Evolutionary conservation across 1,284 basidiomycete genomes (phyloP), one percentile per base, ranked within the genome.

Genomic region (Ganoderma lucidum): DNA sequence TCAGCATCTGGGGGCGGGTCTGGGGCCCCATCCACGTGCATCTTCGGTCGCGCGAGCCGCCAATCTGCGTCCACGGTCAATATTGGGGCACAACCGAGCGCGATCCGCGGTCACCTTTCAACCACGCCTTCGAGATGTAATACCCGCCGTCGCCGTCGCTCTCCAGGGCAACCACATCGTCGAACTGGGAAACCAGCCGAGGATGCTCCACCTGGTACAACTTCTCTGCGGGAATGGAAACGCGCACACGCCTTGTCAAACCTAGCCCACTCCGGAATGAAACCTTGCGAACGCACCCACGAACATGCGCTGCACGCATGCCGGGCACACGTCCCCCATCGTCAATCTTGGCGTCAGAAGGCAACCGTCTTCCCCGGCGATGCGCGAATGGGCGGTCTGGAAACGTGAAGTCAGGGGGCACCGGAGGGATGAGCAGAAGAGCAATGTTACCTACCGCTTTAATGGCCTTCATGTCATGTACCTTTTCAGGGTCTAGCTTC

Each of bases 71-170:
- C 12, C 39, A 15, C 5, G 15, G 59, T 64, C 66, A 56, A 37
- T 69, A 19, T n/a, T 23, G 32, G 45, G 28, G 48, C 19, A 56
- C 15, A 28, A 39, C 10, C 15, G 10, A 8, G 30, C 55, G 42
- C 17, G 35, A 32, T 15, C 23, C 17, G 39, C 3, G 4, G 30
- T 61, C 41, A 92, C 93, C 93, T 86, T 86, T 91, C 4, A 93
- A 77, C 94, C 94, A 95, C 14, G 80, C 77, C 75, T 90, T 93
- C 1, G 94, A 94, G 75, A 95, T 88, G 90, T 91, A 93, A 76
- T 84, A 90, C 14, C 87, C 87, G 23, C 4, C 10, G n/a, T 76
- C 72, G 39, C 81, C 80, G 63, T 84, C 83, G 23, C 82, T 81
- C 28, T 81, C 81, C 5, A 83, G 78, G 44, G 83, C 80, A 62